Evolutionary conservation across 495 filamentous ascomycete genomes (phyloP).

Genomic region (Penicillium arizonense): DNA sequence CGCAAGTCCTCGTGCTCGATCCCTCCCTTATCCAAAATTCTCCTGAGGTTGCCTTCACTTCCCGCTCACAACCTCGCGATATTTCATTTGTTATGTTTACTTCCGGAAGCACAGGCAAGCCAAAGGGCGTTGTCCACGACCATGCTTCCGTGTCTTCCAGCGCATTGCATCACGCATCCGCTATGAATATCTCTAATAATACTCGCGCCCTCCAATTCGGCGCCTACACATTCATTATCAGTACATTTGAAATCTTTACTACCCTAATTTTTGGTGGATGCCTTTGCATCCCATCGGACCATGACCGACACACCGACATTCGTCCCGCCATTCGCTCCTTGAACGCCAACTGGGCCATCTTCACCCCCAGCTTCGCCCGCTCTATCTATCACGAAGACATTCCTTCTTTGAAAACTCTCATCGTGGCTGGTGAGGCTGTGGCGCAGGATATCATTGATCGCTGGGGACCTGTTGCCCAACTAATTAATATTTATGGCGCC

Average conservation of each 20-base stretch:
- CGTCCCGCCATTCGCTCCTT: slow-evolving; percentile 20
- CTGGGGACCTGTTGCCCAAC: slow-evolving; percentile 7
- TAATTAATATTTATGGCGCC: slow-evolving; percentile 37
- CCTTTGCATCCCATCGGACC: slow-evolving; percentile 55
- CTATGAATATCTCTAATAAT: slow-evolving; percentile 7
- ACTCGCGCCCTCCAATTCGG: no score
- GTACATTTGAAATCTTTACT: slow-evolving; percentile 50
- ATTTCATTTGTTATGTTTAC: slow-evolving; percentile 33
- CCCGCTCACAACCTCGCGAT: slow-evolving; percentile 8
- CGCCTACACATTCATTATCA: no score
- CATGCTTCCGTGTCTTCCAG: slow-evolving; percentile 32
- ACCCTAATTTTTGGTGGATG: slow-evolving; percentile 55
- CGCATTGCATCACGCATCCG: slow-evolving; percentile 1
- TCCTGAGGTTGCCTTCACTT: slow-evolving; percentile 4
- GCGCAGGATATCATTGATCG: slow-evolving; percentile 7
- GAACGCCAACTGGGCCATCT: slow-evolving; percentile 23
- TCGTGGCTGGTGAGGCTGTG: slow-evolving; percentile 20
- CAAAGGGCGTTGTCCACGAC: slow-evolving; percentile 42
- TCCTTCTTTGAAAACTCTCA: slow-evolving; percentile 20
- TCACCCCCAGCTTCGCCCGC: slow-evolving; percentile 31
- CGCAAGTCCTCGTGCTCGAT: slow-evolving; percentile 10
- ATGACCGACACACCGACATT: slow-evolving; percentile 34
- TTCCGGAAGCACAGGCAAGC: slow-evolving; percentile 39
- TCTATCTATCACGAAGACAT: slow-evolving; percentile 28
- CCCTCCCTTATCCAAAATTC: slow-evolving; percentile 3